Percentiles rank a stretch among this genome's conserved stretches.
These are phyloP conservation scores for Porphyra umbilicalis DNA, from an alignment of 31 red algal species.

Conservation along the genomic window DNA sequence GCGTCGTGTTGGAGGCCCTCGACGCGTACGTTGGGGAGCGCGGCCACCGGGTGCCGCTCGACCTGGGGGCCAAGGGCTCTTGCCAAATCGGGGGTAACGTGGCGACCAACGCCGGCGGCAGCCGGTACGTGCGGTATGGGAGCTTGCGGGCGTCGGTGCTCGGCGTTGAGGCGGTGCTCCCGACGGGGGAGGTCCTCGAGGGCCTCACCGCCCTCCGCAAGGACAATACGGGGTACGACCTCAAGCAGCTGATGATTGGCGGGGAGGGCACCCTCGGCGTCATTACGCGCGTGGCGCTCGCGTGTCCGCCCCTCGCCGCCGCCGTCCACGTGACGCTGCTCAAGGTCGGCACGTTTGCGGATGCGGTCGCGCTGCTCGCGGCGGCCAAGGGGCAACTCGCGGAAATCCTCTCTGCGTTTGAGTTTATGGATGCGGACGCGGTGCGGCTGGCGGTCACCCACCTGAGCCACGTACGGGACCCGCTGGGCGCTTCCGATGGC, in stretches of 20 bases:
- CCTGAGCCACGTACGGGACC: conserved; percentile 41
- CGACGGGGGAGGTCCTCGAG: conserved; percentile 71
- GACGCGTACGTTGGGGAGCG: conserved; percentile 39
- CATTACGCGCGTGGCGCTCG: conserved; percentile 71
- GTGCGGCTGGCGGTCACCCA: conserved; percentile 47
- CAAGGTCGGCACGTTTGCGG: conserved; percentile 37
- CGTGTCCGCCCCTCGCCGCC: conserved; percentile 30
- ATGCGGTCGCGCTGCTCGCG: conserved; percentile 27
- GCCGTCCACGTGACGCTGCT: conserved; percentile 56
- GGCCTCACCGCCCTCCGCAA: conserved; percentile 57
- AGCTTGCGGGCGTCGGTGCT: conserved; percentile 55
- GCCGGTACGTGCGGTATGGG: conserved; percentile 77
- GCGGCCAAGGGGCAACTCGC: conserved; percentile 33
- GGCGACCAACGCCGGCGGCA: conserved; percentile 93
- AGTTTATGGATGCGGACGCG: conserved; percentile 75
- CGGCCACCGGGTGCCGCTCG: conserved; percentile 76
- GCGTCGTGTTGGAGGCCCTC: conserved; percentile 57
- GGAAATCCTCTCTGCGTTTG: conserved; percentile 80
- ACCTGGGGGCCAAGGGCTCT: conserved; percentile 81
- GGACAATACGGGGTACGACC: conserved; percentile 96
- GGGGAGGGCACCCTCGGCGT: conserved; percentile 95
- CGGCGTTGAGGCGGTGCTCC: conserved; percentile 89
- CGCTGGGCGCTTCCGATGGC: conserved; percentile 16
- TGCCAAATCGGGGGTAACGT: conserved; percentile 96
- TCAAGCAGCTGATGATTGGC: conserved; percentile 87